Evolutionary conservation across 495 filamentous ascomycete species (phyloP).

Genomic region (Penicillium crystallinum): DNA sequence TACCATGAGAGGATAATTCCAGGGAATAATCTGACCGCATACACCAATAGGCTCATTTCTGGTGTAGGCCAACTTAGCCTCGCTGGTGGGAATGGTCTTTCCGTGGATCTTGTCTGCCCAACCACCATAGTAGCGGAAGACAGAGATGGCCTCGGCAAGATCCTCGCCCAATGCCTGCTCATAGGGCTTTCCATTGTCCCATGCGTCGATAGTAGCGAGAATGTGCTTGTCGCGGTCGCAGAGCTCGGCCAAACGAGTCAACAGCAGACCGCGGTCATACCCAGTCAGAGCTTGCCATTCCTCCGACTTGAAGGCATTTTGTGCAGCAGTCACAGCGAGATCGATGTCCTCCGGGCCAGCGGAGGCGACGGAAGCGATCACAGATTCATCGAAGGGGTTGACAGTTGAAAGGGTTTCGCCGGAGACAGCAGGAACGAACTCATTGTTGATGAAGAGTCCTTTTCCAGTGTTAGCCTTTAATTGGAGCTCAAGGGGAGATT

Average conservation of each 20-base stretch:
- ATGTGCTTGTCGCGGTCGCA: conserved; percentile 57
- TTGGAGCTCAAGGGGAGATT: background rate
- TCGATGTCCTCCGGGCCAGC: conserved; percentile 72
- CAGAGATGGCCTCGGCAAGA: conserved; percentile 55
- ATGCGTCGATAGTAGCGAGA: conserved; percentile 76
- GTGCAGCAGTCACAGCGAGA: conserved; percentile 66
- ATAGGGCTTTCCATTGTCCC: conserved; percentile 81
- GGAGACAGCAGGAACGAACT: background rate
- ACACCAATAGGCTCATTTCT: conserved; percentile 76
- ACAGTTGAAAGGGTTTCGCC: background rate
- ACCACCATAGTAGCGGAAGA: conserved; percentile 70
- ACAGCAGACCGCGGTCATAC: conserved; percentile 62
- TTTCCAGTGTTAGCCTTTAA: background rate
- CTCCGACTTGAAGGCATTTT: conserved; percentile 67
- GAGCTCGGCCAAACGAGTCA: conserved; percentile 64
- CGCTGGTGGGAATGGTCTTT: conserved; percentile 68
- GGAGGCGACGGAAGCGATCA: conserved; percentile 68
- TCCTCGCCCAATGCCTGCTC: conserved; percentile 59
- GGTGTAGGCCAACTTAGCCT: conserved; percentile 74
- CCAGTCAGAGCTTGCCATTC: conserved; percentile 65
- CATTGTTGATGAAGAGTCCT: conserved; percentile 6
- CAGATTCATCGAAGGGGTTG: background rate
- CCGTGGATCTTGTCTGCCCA: conserved; percentile 74
- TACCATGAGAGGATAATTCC: conserved; percentile 67
- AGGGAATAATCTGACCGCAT: conserved; percentile 79